Percentiles rank a stretch among this genome's conserved stretches.
Conservation (phyloP, 768 basidiomycete species). For the Mycena rebaudengoi region DNA sequence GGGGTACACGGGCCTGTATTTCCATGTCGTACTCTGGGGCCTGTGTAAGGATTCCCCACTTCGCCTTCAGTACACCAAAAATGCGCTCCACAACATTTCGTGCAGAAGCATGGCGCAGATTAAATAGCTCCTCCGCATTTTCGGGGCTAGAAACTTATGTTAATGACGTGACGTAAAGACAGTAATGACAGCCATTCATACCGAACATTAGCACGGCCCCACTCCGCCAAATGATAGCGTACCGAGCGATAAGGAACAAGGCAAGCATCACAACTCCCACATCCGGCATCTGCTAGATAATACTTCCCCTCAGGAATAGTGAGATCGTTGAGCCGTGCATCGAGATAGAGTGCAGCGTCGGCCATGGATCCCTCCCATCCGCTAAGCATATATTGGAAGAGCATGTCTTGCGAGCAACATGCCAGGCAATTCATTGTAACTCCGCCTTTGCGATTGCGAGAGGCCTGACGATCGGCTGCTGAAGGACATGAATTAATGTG, state of each 20-base stretch:
- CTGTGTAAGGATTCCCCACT: background rate
- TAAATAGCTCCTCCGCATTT: slow-evolving; percentile 42
- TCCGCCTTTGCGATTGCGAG: slow-evolving; percentile 32
- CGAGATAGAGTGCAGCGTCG: slow-evolving; percentile 18
- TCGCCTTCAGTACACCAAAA: background rate
- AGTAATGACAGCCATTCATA: background rate
- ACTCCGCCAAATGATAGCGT: slow-evolving; percentile 35
- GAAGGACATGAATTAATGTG: slow-evolving; percentile 34
- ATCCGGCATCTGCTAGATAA: slow-evolving; percentile 33
- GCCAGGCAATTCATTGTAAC: slow-evolving; percentile 39
- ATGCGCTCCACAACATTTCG: background rate
- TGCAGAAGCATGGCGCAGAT: background rate
- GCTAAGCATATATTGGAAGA: slow-evolving; percentile 32
- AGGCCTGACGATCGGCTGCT: slow-evolving; percentile 14
- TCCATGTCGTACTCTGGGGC: background rate
- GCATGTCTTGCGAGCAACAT: slow-evolving; percentile 30
- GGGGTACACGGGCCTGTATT: background rate
- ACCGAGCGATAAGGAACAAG: slow-evolving; percentile 36
- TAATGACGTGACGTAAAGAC: background rate
- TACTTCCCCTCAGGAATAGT: slow-evolving; percentile 27
- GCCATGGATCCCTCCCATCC: slow-evolving; percentile 35
- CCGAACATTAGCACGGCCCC: slow-evolving; percentile 19
- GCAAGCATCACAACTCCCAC: slow-evolving; percentile 23
- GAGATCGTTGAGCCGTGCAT: slow-evolving; percentile 30
- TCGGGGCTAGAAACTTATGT: no score